phyloP scores from a whole-genome alignment of 169 alveolate species.

The Plasmodium relictum region DNA sequence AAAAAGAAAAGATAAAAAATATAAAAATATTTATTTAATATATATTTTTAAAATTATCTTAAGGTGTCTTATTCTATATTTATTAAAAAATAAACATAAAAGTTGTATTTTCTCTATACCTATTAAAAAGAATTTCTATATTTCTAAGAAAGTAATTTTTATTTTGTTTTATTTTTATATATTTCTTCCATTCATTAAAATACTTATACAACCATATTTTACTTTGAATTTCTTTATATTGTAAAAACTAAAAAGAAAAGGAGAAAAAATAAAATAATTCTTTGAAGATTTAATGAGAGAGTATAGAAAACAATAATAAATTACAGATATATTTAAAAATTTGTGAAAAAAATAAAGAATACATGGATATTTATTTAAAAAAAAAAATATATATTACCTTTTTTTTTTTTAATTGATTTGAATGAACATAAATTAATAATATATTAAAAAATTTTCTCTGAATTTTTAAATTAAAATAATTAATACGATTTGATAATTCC shows the following conservation, averaged over 20 bases:
- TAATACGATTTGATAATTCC: not conserved
- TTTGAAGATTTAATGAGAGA: no score
- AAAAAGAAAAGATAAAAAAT: not conserved
- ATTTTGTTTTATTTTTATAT: slow-evolving; percentile 11
- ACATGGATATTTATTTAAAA: not conserved
- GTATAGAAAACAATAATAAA: no score
- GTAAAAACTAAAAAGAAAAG: slow-evolving; percentile 25
- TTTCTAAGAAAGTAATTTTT: slow-evolving; percentile 31
- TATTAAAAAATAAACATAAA: not conserved
- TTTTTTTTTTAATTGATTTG: slow-evolving; percentile 3
- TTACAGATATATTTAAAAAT: no score
- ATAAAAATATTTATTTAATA: not conserved
- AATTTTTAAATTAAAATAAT: slow-evolving; percentile 11
- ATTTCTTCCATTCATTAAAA: slow-evolving; percentile 25
- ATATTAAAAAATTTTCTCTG: slow-evolving; percentile 13
- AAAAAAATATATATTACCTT: slow-evolving; percentile 16
- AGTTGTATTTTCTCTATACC: slow-evolving; percentile 6
- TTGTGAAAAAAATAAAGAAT: not conserved
- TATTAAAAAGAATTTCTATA: slow-evolving; percentile 28
- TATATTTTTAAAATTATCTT: slow-evolving; percentile 1
- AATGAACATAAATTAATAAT: slow-evolving; percentile 9
- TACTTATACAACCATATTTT: slow-evolving; percentile 14
- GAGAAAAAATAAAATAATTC: not conserved
- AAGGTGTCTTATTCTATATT: not conserved
- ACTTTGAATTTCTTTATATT: slow-evolving; percentile 21